Conservation (phyloP, 148 eudicot genomes). For the Cornus kousa region DNA sequence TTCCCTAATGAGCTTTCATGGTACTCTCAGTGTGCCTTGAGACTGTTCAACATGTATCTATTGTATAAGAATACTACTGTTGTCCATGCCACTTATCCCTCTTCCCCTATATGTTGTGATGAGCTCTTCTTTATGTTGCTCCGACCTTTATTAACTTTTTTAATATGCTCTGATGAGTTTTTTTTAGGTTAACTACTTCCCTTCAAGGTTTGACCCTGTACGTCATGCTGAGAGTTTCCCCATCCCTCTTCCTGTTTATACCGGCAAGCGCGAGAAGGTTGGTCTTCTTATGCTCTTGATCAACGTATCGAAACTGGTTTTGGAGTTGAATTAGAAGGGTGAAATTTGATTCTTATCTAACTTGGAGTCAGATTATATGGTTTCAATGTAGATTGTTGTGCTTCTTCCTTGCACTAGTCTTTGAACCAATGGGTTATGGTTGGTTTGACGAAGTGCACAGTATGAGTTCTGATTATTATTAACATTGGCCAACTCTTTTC, state of each 20-base stretch:
- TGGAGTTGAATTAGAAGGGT: not conserved
- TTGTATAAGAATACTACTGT: no score
- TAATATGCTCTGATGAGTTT: not conserved
- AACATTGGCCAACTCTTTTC: not conserved
- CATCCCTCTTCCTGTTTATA: slow-evolving; percentile 12
- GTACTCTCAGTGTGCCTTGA: not conserved
- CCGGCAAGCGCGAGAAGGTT: not conserved
- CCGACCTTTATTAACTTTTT: not conserved
- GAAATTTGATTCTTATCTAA: not conserved
- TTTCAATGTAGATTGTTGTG: not conserved
- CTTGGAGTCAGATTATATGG: not conserved
- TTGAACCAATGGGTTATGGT: not conserved
- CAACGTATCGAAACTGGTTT: not conserved
- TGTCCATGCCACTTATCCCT: no score
- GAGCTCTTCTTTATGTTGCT: no score
- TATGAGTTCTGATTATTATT: not conserved
- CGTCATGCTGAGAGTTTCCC: slow-evolving; percentile 24
- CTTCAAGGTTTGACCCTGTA: slow-evolving; percentile 28
- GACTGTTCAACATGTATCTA: no score
- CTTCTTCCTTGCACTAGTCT: not conserved
- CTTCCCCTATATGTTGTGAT: no score
- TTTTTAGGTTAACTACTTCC: slow-evolving; percentile 30
- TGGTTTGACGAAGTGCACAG: not conserved
- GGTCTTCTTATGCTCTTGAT: not conserved
- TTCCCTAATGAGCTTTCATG: not conserved